Evolutionary conservation across 768 basidiomycete species (phyloP).

Genomic region (Calocybe gangraenosa): DNA sequence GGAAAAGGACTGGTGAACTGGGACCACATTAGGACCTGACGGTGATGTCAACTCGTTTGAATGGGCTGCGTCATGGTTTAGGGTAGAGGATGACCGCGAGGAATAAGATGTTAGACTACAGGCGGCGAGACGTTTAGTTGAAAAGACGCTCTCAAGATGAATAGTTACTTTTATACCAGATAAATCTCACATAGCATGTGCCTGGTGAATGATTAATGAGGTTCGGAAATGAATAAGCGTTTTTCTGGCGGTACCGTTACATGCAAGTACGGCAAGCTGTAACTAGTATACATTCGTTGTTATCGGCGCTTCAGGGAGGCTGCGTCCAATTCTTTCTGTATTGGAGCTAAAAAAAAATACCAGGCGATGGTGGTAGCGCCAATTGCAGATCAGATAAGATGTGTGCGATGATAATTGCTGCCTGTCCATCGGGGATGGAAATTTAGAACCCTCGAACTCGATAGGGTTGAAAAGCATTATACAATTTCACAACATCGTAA

Average conservation of each 20-base stretch:
- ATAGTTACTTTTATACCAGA: slow-evolving; percentile 12
- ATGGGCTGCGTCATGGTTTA: neutral
- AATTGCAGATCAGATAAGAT: neutral
- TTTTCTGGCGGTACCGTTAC: neutral
- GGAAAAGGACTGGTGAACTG: neutral
- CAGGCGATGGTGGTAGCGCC: slow-evolving; percentile 62
- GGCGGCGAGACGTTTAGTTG: neutral
- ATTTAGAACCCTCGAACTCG: slow-evolving; percentile 55
- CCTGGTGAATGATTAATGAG: neutral
- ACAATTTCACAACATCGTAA: slow-evolving; percentile 58
- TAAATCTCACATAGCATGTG: neutral
- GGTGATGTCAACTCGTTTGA: no score
- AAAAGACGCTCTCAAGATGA: neutral
- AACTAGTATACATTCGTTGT: slow-evolving; percentile 54
- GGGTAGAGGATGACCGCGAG: slow-evolving; percentile 5
- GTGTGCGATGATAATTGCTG: no score
- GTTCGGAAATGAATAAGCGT: neutral
- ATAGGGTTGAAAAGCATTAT: slow-evolving; percentile 49
- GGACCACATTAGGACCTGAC: neutral
- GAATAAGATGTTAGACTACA: slow-evolving; percentile 3
- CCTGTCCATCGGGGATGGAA: slow-evolving; percentile 86
- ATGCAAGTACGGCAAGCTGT: no score
- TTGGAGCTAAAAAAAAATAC: slow-evolving; percentile 54
- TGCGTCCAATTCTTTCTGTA: slow-evolving; percentile 59
- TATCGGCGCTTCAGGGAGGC: slow-evolving; percentile 52